These are phyloP conservation scores for Aspergillus tubingensis DNA, from an alignment of 2,329 filamentous ascomycete genomes.

Conservation along the genomic window DNA sequence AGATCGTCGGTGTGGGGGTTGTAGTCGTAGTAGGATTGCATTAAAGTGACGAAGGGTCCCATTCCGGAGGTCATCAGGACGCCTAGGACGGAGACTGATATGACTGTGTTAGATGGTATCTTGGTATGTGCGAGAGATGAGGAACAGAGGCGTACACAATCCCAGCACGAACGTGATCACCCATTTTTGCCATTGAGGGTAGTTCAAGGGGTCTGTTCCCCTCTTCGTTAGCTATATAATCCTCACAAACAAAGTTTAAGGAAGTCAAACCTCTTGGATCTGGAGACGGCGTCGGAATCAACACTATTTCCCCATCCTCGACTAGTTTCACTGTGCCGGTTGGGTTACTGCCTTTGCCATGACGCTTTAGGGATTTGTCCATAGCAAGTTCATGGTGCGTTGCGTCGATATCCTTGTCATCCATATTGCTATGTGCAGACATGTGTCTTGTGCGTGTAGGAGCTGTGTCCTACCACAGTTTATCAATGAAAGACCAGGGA, in stretches of 20 bases:
- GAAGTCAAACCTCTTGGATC: conserved; percentile 10
- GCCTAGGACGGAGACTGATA: not conserved
- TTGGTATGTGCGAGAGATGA: not conserved
- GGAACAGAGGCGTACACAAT: not conserved
- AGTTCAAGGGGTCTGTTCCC: conserved; percentile 12
- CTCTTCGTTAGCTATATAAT: not conserved
- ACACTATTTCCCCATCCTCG: conserved; percentile 7
- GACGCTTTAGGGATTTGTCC: not conserved
- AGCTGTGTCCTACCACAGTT: too few relatives aligned
- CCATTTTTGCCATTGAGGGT: conserved; percentile 16
- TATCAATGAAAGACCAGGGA: too few relatives aligned
- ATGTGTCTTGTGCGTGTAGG: too few relatives aligned
- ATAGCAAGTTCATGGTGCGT: not conserved
- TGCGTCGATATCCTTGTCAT: conserved; percentile 2
- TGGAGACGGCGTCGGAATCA: conserved; percentile 12
- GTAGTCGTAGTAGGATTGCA: conserved; percentile 10
- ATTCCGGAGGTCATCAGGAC: conserved; percentile 11
- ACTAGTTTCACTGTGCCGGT: conserved; percentile 10
- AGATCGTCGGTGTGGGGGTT: conserved; percentile 10
- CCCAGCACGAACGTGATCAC: conserved; percentile 1
- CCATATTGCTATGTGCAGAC: not conserved
- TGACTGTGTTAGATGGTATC: not conserved
- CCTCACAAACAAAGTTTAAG: too few relatives aligned
- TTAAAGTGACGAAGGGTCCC: conserved; percentile 12
- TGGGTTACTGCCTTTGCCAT: not conserved